A percentile compares a stretch with the other conserved stretches of the same genome.
Conservation (phyloP, 305 asterid genomes). For the Fraxinus platypoda region DNA sequence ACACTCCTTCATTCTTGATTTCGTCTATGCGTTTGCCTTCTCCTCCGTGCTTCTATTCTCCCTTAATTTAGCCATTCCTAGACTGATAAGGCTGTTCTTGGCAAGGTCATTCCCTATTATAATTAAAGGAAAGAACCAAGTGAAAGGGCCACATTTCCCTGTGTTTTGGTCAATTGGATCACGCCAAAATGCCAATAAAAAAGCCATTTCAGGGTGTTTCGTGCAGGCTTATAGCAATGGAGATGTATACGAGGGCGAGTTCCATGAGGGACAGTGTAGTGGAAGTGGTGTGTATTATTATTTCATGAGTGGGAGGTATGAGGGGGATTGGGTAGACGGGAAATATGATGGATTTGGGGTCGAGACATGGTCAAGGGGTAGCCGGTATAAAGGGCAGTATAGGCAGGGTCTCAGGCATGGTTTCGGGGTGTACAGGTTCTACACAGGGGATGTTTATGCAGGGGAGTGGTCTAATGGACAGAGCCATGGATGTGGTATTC, state of each 20-base stretch:
- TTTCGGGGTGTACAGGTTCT: conserved; percentile 82
- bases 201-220: conserved; percentile 64
- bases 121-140: conserved; percentile 42
- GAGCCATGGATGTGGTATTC: conserved; percentile 88
- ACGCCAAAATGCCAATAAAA: conserved; percentile 54
- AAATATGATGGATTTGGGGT: conserved; percentile 91
- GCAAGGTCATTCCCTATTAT: conserved; percentile 70
- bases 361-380: conserved; percentile 91
- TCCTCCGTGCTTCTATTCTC: conserved; percentile 83
- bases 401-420: conserved; percentile 91
- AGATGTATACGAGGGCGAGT: conserved; percentile 95
- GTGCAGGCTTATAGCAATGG: conserved; percentile 90
- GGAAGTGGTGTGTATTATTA: conserved; percentile 95
- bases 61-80: conserved; percentile 78
- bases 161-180: conserved; percentile 95
- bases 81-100: conserved; percentile 67
- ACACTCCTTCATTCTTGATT: conserved; percentile 76
- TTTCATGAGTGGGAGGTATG: conserved; percentile 94
- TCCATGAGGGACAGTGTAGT: conserved; percentile 82
- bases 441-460: conserved; percentile 90
- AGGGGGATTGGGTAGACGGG: conserved; percentile 92
- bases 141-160: conserved; percentile 53
- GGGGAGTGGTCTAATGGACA: conserved; percentile 96
- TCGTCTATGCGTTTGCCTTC: conserved; percentile 85
- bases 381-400: conserved; percentile 83